Evolutionary conservation across 768 basidiomycete genomes (phyloP).

Genomic region (Hydnum rufescens): DNA sequence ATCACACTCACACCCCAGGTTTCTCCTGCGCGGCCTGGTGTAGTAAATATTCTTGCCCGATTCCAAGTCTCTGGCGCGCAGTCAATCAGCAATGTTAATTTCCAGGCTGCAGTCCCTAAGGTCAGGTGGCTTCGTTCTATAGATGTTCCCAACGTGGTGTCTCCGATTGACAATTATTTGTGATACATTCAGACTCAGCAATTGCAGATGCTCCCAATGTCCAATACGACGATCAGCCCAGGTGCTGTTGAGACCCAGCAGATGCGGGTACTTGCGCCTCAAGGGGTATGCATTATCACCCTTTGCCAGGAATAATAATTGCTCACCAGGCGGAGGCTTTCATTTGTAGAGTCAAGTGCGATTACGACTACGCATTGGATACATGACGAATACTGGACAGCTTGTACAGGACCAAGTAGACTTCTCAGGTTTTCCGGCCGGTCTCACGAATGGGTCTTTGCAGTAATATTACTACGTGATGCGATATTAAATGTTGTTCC

Average conservation of each 20-base stretch:
- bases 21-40: constrained; percentile 58
- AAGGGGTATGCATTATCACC: constrained; percentile 53
- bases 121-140: constrained; percentile 20
- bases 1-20: constrained; percentile 82
- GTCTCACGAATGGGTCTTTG: constrained; percentile 14
- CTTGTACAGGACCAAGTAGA: constrained; percentile 81
- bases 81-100: constrained; percentile 47
- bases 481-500: too few species aligned
- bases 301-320: background rate
- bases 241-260: constrained; percentile 84
- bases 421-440: constrained; percentile 68
- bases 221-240: constrained; percentile 55
- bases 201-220: constrained; percentile 95
- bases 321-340: background rate
- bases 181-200: constrained; percentile 59
- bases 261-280: constrained; percentile 77
- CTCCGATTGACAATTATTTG: background rate
- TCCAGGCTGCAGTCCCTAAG: constrained; percentile 96
- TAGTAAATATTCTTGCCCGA: constrained; percentile 75
- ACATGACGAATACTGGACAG: constrained; percentile 37
- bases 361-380: constrained; percentile 71
- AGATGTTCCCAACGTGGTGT: background rate
- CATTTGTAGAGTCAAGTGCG: constrained; percentile 51
- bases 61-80: constrained; percentile 50
- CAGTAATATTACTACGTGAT: too few species aligned